Base-by-base conservation (phyloP, 1,284 basidiomycete genomes). In the Rhodofomes roseus region DNA sequence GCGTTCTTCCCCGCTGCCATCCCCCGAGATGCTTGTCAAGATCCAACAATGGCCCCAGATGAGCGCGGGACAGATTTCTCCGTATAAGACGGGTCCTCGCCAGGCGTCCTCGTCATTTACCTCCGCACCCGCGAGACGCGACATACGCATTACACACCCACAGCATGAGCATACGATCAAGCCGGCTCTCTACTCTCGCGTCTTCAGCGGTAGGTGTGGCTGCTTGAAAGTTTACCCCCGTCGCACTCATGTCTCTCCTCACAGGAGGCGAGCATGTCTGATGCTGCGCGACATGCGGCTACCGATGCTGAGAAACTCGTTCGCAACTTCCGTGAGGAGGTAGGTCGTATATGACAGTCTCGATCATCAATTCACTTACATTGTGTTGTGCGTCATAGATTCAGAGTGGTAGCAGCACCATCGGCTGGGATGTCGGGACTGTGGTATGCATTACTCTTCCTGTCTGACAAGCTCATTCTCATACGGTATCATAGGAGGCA, bases 311-410 rank as follows among this genome's bases (percentile, higher is more conserved):
- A 71, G n/a, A 78, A 77, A 60, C 66, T 74, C 39, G 66, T 83
- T 56, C 73, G 74, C 20, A 77, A 77, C 48, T 75, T 83, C 60
- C 73, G 76, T 43, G 78, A 80, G 14, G 75, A 79, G 71, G 82
- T 82, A n/a, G 29, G 36, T 34, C 9, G 69, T 44, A 25, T 31
- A 36, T 36, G 34, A 6, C 12, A 36, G 12, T 55, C 20, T 25
- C 16, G 53, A 44, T 58, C 16, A 50, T 27, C 20, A 43, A 44
- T 12, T 36, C 16, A 18, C 29, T 6, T 20, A 4, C 25, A 2
- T 12, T 7, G 8, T 18, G 25, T 12, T 41, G 31, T 34, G 4
- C 31, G 31, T 34, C 11, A 9, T 63, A 85, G 82, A 66, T 83
- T 54, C 80, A 78, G 68, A 80, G 76, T 65, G 80, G 79, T 20